These are phyloP conservation scores for Mycothermus thermophilus DNA, from an alignment of 495 filamentous ascomycete species.

Conservation along the genomic window DNA sequence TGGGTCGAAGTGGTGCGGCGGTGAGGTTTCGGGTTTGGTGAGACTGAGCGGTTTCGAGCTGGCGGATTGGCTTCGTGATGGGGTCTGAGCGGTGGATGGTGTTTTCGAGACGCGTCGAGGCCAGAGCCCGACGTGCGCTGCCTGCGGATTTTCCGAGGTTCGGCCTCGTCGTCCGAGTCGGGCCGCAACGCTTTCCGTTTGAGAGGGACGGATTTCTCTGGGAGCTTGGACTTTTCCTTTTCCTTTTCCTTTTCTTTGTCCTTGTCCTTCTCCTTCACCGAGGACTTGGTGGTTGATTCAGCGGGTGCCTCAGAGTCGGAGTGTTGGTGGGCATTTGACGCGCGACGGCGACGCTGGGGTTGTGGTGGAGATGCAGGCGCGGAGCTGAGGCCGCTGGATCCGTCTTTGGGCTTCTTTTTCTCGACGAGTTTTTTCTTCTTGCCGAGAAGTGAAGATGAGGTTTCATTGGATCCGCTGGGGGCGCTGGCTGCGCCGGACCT, in stretches of 20 bases:
- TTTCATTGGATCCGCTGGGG: conserved; percentile 4
- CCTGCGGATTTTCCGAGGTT: conserved; percentile 34
- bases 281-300: conserved; percentile 21
- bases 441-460: conserved; percentile 13
- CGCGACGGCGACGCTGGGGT: conserved; percentile 26
- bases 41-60: conserved; percentile 46
- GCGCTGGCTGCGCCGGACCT: neutral
- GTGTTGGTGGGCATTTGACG: conserved; percentile 28
- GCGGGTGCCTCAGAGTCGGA: conserved; percentile 34
- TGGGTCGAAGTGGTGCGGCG: conserved; percentile 55
- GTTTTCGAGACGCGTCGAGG: conserved; percentile 23
- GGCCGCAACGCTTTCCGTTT: conserved; percentile 34
- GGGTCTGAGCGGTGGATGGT: conserved; percentile 15
- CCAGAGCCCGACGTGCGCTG: conserved; percentile 32
- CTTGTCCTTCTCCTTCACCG: conserved; percentile 24
- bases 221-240: neutral
- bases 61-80: conserved; percentile 25
- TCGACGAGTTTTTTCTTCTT: conserved; percentile 38
- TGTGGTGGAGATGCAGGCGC: conserved; percentile 36
- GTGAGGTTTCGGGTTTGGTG: conserved; percentile 44
- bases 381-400: conserved; percentile 40
- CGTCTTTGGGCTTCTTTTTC: conserved; percentile 31
- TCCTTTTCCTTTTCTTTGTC: neutral
- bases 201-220: conserved; percentile 24
- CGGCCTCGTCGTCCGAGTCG: conserved; percentile 37